A percentile compares a stretch with the other conserved stretches of the same genome.
Conservation (phyloP, 2,329 filamentous ascomycete species). For the Rutstroemia sp. region DNA sequence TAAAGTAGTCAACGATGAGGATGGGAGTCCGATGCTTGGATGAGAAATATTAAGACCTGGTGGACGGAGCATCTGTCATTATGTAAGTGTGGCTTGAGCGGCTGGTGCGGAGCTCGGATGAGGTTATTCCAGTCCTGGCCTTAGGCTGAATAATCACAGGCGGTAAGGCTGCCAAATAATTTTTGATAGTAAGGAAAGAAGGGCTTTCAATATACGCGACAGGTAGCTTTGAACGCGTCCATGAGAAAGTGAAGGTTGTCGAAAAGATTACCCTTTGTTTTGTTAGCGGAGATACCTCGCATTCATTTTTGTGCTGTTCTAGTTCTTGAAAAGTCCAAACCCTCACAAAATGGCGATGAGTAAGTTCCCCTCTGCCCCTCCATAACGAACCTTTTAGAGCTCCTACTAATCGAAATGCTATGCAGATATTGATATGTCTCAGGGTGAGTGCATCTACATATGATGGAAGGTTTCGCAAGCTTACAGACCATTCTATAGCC, state of each 20-base stretch:
- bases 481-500: constrained; percentile 36
- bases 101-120: neutral
- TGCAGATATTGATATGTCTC: constrained; percentile 73
- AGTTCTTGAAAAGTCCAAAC: constrained; percentile 14
- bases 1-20: too few relatives aligned
- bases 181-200: constrained; percentile 12
- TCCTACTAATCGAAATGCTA: constrained; percentile 20
- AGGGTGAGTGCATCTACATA: constrained; percentile 52
- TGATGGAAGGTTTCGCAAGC: constrained; percentile 5
- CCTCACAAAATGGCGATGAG: constrained; percentile 50
- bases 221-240: constrained; percentile 16
- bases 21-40: too few relatives aligned
- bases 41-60: too few relatives aligned
- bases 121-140: neutral
- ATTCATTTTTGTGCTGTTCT: neutral
- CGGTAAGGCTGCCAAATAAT: constrained; percentile 6
- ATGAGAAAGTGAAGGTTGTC: constrained; percentile 9
- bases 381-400: constrained; percentile 20
- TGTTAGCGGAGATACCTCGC: neutral
- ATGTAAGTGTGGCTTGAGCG: neutral
- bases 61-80: neutral
- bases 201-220: constrained; percentile 19
- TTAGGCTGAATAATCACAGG: neutral
- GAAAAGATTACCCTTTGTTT: constrained; percentile 3
- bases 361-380: constrained; percentile 33